Evolutionary conservation across 352 stramenopile genomes (phyloP).

Genomic region (Pythium phragmiticola): DNA sequence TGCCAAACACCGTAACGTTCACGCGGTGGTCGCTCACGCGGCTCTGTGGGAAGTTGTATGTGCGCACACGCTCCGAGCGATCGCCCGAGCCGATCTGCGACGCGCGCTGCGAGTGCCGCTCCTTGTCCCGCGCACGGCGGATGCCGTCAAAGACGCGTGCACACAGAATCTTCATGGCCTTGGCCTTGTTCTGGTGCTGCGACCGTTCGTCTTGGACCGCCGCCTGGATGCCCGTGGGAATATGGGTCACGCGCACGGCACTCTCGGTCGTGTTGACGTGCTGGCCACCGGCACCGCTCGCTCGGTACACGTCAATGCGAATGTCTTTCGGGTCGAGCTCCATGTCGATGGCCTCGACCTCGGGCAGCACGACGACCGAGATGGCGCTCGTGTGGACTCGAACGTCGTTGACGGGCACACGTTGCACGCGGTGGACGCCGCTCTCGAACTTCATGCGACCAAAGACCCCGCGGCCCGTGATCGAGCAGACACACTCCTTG

Average conservation of each 20-base stretch:
- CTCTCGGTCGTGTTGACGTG: slow-evolving; percentile 99
- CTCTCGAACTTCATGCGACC: slow-evolving; percentile 98
- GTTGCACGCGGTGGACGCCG: slow-evolving; percentile 97
- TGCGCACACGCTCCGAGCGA: slow-evolving; percentile 96
- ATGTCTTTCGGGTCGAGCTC: slow-evolving; percentile 95
- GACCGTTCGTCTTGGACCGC: slow-evolving; percentile 94
- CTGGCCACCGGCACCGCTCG: slow-evolving; percentile 95
- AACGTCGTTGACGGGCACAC: slow-evolving; percentile 95
- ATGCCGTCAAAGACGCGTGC: slow-evolving; percentile 95
- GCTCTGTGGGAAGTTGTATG: slow-evolving; percentile 98
- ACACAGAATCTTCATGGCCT: slow-evolving; percentile 97
- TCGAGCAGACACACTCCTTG: slow-evolving; percentile 77
- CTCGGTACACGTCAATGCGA: slow-evolving; percentile 96
- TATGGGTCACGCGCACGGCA: slow-evolving; percentile 95
- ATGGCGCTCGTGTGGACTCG: slow-evolving; percentile 97
- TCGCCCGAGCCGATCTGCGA: slow-evolving; percentile 95
- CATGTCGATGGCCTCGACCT: slow-evolving; percentile 84
- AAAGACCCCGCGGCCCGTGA: slow-evolving; percentile 86
- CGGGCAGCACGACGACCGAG: slow-evolving; percentile 96
- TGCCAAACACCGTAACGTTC: slow-evolving; percentile 85
- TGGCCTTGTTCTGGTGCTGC: slow-evolving; percentile 98
- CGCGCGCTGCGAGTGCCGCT: slow-evolving; percentile 61
- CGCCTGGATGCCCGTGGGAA: slow-evolving; percentile 93
- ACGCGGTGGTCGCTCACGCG: slow-evolving; percentile 96
- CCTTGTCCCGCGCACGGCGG: slow-evolving; percentile 57